phyloP scores from a whole-genome alignment of 129 eudicot species.

The Solidago caesia region DNA sequence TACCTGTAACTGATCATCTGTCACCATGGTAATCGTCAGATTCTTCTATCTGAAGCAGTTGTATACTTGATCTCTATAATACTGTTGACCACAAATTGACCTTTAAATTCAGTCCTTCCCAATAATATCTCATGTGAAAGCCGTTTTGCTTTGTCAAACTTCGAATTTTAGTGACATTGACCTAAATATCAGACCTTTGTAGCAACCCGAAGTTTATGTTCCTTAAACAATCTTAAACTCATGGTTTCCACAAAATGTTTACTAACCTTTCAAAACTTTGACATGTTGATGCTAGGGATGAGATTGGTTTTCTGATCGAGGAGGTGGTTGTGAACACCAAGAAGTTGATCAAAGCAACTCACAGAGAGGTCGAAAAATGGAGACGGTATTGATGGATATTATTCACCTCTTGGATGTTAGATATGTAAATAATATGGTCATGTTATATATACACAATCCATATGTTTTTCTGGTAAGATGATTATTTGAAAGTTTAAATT shows the following conservation, averaged over 20 bases:
- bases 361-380: conserved; percentile 86
- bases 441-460: neutral
- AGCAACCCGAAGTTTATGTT: neutral
- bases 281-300: conserved; percentile 53
- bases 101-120: neutral
- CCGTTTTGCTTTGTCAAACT: neutral
- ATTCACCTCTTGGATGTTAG: conserved; percentile 1
- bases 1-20: neutral
- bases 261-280: conserved; percentile 1
- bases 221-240: neutral
- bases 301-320: conserved; percentile 60
- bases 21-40: neutral
- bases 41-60: neutral
- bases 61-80: neutral
- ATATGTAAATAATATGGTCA: conserved; percentile 23
- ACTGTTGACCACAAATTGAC: neutral
- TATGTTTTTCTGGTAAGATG: neutral
- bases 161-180: neutral
- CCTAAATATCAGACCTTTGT: neutral
- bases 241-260: neutral
- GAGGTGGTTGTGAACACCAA: conserved; percentile 77
- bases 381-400: conserved; percentile 38
- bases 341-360: conserved; percentile 68
- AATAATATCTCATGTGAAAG: neutral
- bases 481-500: neutral